Base-by-base conservation (phyloP, 208 protist genomes). In the Acanthamoeba castellanii region DNA sequence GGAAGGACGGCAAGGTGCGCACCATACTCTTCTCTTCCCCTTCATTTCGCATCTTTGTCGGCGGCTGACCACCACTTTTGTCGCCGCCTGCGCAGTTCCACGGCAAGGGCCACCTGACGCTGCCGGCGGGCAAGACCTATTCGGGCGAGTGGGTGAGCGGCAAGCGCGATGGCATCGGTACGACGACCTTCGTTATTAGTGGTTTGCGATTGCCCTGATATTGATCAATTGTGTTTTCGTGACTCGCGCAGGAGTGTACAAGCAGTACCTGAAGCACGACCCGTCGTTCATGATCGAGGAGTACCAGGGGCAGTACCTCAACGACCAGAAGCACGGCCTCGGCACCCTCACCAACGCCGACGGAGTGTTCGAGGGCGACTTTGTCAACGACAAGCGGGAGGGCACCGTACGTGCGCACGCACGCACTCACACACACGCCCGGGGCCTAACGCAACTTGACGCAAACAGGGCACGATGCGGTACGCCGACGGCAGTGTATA, bases 191-290 rank as follows among this genome's bases (percentile, higher is more conserved):
- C 37, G 37, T 42, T 3, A 4, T 3, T 3, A 42, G 37, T 42
- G 37, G 37, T 42, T 42, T 42, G 37, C 37, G 37, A n/a, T n/a
- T n/a, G n/a, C n/a, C n/a, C n/a, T n/a, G n/a, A n/a, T n/a, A n/a
- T n/a, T n/a, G n/a, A n/a, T n/a, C n/a, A n/a, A n/a, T n/a, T n/a
- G n/a, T n/a, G n/a, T n/a, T n/a, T n/a, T n/a, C n/a, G 37, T 42
- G 37, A 3, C 37, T 42, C 37, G 72, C 5, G 72, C 50, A 88
- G 81, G 81, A 22, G 87, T 92, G 42, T 92, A 92, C 87, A 92
- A 92, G 66, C 87, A 92, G 45, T 92, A 92, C 87, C 45, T 92
- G 87, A 92, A 70, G 64, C 30, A 92, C 32, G 87, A 92, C n/a
- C 59, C 87, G 37, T 70, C 87, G 34, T 27, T 78, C 59, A 92